Percentiles rank a stretch among this genome's conserved stretches.
These are phyloP conservation scores for Flaveria floridana DNA, from an alignment of 140 eudicot species.

Conservation along the genomic window DNA sequence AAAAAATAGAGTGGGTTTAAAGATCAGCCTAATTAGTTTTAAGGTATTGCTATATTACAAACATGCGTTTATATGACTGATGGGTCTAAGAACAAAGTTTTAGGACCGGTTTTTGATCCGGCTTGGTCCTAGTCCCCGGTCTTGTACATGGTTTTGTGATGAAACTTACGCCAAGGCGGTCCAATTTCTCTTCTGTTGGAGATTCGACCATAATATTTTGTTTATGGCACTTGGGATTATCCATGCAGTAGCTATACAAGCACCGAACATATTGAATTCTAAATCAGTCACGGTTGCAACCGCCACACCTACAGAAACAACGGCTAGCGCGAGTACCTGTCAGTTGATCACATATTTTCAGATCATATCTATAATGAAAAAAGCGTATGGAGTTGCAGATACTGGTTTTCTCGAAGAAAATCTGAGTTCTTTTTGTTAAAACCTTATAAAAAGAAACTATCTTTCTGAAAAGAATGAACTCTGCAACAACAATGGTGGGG, in stretches of 20 bases:
- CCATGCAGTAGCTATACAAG: slow-evolving; percentile 65
- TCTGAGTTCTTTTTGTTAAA: neutral
- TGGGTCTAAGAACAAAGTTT: neutral
- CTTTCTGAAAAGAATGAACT: slow-evolving; percentile 60
- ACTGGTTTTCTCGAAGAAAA: neutral
- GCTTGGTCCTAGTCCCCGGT: neutral
- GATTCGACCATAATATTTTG: slow-evolving; percentile 76
- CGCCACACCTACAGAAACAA: slow-evolving; percentile 77
- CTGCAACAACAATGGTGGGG: slow-evolving; percentile 83
- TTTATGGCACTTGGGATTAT: slow-evolving; percentile 77
- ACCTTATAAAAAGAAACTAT: slow-evolving; percentile 62
- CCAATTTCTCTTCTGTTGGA: slow-evolving; percentile 77
- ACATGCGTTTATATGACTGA: neutral
- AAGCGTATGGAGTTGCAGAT: neutral
- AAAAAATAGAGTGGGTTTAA: too few species aligned
- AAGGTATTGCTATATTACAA: neutral
- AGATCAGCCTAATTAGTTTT: too few species aligned
- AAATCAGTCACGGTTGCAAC: slow-evolving; percentile 81
- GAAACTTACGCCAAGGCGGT: slow-evolving; percentile 69
- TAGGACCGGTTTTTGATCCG: neutral
- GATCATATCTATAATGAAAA: neutral
- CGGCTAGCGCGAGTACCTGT: slow-evolving; percentile 63
- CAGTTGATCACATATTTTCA: neutral
- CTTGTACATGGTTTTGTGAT: neutral
- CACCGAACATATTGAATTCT: slow-evolving; percentile 74